Percentiles rank a stretch among this genome's conserved stretches.
Evolutionary conservation across 352 stramenopile genomes (phyloP).

Genomic region (Phytopythium chamaehyphon): DNA sequence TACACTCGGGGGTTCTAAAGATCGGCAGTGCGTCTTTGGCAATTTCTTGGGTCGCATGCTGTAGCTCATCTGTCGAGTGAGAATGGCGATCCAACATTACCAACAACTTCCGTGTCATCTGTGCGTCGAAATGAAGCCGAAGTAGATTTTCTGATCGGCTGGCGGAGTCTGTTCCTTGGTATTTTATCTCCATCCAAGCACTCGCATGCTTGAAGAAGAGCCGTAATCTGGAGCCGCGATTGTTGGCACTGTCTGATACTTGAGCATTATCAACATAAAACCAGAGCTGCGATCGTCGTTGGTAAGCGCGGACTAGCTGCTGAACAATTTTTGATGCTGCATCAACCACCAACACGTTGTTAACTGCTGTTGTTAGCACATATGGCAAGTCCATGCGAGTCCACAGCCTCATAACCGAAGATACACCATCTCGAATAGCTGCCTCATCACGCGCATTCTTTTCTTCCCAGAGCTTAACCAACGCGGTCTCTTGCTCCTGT

Average conservation of each 20-base stretch:
- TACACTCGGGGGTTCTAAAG: conserved; percentile 17
- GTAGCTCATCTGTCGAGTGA: conserved; percentile 22
- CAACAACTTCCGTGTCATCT: conserved; percentile 45
- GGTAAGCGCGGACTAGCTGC: conserved; percentile 17
- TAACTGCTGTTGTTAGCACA: conserved; percentile 28
- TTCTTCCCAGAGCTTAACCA: background rate
- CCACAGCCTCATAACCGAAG: conserved; percentile 28
- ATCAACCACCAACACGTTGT: conserved; percentile 17
- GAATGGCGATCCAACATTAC: conserved; percentile 23
- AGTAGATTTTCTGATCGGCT: background rate
- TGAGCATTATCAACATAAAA: conserved; percentile 15
- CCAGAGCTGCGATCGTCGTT: conserved; percentile 13
- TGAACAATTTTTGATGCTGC: conserved; percentile 26
- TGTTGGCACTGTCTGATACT: background rate
- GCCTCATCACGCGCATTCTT: background rate
- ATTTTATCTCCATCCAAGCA: conserved; percentile 29
- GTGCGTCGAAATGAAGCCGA: conserved; percentile 32
- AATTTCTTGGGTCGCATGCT: conserved; percentile 30
- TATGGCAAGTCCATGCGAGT: conserved; percentile 28
- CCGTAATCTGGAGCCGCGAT: conserved; percentile 12
- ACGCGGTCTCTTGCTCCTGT: background rate
- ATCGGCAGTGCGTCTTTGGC: conserved; percentile 26
- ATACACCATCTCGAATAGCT: conserved; percentile 7
- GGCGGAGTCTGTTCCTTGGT: background rate
- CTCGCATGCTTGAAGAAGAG: conserved; percentile 41